A percentile compares a stretch with the other conserved stretches of the same genome.
Conservation (phyloP, 306 rosid genomes). For the Abrus precatorius region DNA sequence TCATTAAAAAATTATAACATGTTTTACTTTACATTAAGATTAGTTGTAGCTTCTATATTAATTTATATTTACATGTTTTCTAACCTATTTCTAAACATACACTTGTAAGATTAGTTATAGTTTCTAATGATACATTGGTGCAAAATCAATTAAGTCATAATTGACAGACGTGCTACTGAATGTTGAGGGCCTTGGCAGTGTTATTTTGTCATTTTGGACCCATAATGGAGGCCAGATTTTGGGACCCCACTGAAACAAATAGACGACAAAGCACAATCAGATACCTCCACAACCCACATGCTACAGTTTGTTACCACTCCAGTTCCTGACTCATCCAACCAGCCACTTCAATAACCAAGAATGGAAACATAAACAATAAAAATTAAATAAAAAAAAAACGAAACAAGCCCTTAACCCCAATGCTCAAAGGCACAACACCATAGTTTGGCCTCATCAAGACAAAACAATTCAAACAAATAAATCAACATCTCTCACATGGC, state of each 20-base stretch:
- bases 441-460: constrained; percentile 39
- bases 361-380: background rate
- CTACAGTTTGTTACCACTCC: constrained; percentile 55
- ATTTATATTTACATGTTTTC: too few relatives aligned
- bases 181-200: constrained; percentile 14
- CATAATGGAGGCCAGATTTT: constrained; percentile 41
- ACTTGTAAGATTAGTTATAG: background rate
- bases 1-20: too few relatives aligned
- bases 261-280: constrained; percentile 51
- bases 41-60: too few relatives aligned
- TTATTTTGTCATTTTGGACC: constrained; percentile 37
- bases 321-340: constrained; percentile 47
- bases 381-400: too few relatives aligned
- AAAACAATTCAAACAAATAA: constrained; percentile 31
- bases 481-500: constrained; percentile 58
- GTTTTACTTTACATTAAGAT: too few relatives aligned
- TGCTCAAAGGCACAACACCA: background rate
- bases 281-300: constrained; percentile 57
- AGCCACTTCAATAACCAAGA: constrained; percentile 13
- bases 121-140: background rate
- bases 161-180: background rate
- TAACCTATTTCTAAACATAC: too few relatives aligned
- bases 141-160: constrained; percentile 3
- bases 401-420: constrained; percentile 2
- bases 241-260: constrained; percentile 48